These are phyloP conservation scores for Tubosaeta sp. DNA, from an alignment of 768 basidiomycete genomes.

Conservation along the genomic window DNA sequence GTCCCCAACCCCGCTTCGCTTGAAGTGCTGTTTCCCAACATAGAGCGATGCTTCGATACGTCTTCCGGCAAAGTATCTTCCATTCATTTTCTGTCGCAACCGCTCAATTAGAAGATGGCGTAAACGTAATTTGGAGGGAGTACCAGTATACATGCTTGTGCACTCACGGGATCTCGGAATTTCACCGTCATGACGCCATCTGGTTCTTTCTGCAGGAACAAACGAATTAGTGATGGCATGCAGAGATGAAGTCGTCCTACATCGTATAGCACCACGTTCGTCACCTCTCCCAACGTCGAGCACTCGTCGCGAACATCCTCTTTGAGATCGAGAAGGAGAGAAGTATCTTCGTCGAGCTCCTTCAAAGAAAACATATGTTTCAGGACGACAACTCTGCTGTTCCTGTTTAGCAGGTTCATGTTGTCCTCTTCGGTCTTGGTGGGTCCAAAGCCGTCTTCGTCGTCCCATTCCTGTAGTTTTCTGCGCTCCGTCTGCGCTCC, in stretches of 20 bases:
- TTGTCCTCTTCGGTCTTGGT: constrained; percentile 53
- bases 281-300: constrained; percentile 85
- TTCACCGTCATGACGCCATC: constrained; percentile 97
- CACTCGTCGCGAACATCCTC: constrained; percentile 97
- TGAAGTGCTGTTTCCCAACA: constrained; percentile 77
- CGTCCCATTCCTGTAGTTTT: constrained; percentile 92
- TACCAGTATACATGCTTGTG: constrained; percentile 87
- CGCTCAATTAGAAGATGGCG: not conserved
- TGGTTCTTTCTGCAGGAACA: constrained; percentile 65
- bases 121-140: constrained; percentile 25
- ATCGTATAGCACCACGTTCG: constrained; percentile 92
- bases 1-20: constrained; percentile 66
- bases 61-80: constrained; percentile 84
- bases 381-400: constrained; percentile 81
- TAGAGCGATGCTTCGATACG: constrained; percentile 79
- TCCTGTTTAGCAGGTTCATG: constrained; percentile 43
- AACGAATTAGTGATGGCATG: constrained; percentile 1
- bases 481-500: constrained; percentile 38
- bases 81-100: constrained; percentile 80
- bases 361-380: constrained; percentile 92
- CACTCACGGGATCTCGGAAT: constrained; percentile 88
- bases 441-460: constrained; percentile 89
- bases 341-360: constrained; percentile 81
- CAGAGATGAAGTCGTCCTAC: constrained; percentile 44
- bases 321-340: constrained; percentile 86